These are phyloP conservation scores for Apodospora peruviana DNA, from an alignment of 495 filamentous ascomycete species.

Conservation along the genomic window DNA sequence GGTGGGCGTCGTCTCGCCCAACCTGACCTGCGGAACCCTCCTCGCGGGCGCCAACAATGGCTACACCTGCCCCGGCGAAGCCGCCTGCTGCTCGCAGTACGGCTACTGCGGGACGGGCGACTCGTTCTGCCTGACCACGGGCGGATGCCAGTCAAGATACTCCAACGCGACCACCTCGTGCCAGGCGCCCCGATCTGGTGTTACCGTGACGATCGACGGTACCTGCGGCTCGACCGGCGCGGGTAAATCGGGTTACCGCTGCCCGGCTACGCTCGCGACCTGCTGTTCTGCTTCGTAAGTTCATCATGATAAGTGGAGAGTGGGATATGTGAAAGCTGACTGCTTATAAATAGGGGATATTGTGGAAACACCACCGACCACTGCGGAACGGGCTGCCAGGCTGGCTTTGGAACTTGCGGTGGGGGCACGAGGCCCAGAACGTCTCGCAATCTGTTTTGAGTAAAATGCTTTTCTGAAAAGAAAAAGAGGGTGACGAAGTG, in stretches of 20 bases:
- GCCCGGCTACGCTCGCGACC: constrained; percentile 16
- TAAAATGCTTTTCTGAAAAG: no score
- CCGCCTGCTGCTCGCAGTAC: constrained; percentile 28
- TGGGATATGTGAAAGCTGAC: background rate
- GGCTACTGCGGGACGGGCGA: constrained; percentile 33
- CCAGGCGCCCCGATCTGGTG: constrained; percentile 20
- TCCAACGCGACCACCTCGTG: constrained; percentile 28
- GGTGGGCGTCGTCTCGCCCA: constrained; percentile 22
- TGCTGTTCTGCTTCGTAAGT: constrained; percentile 30
- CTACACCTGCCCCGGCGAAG: constrained; percentile 27
- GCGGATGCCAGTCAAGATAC: constrained; percentile 27
- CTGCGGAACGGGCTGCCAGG: constrained; percentile 28
- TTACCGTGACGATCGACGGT: constrained; percentile 25
- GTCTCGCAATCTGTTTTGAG: background rate
- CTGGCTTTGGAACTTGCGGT: constrained; percentile 25
- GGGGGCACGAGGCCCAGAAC: constrained; percentile 2
- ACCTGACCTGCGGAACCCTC: constrained; percentile 26
- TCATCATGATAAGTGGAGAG: background rate
- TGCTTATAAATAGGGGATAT: constrained; percentile 24
- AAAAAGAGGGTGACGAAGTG: no score
- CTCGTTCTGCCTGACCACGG: constrained; percentile 27
- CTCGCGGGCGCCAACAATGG: constrained; percentile 21
- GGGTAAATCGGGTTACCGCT: constrained; percentile 29
- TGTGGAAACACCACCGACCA: constrained; percentile 30
- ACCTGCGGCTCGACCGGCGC: constrained; percentile 26